Conservation (phyloP, 208 protist species). For the Crithidia fasciculata region DNA sequence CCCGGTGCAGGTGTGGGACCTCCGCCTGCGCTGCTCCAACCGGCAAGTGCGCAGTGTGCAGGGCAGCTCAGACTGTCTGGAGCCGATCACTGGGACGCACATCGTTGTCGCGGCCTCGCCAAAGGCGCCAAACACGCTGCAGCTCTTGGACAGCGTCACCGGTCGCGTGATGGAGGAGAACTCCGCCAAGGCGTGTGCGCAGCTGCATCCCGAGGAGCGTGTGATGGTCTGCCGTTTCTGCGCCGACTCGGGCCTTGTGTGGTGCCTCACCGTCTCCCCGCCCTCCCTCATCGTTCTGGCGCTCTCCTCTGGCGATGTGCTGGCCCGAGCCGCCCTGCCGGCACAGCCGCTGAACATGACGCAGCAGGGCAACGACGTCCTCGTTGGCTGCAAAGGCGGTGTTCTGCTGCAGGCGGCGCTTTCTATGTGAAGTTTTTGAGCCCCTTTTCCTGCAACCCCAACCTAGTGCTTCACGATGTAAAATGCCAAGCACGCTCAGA, state of each 20-base stretch:
- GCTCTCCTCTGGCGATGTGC: conserved; percentile 35
- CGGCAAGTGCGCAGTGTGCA: conserved; percentile 55
- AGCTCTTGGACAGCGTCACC: conserved; percentile 69
- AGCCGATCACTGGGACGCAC: conserved; percentile 53
- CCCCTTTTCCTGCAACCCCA: no score
- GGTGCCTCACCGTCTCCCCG: conserved; percentile 54
- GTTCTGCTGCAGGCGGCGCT: conserved; percentile 4
- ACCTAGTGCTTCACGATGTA: no score
- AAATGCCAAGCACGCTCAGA: no score
- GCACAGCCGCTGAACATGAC: conserved; percentile 44
- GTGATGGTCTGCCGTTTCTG: conserved; percentile 45
- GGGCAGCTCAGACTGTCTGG: conserved; percentile 78
- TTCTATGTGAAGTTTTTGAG: no score
- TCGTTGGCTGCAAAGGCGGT: conserved; percentile 32
- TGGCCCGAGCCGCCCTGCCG: conserved; percentile 40
- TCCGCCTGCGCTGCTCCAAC: conserved; percentile 58
- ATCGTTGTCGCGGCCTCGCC: conserved; percentile 69
- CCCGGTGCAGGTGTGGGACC: conserved; percentile 91
- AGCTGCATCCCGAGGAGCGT: conserved; percentile 27
- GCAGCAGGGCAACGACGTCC: conserved; percentile 7
- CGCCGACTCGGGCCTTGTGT: conserved; percentile 40
- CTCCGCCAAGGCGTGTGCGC: conserved; percentile 31
- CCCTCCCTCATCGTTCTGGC: conserved; percentile 44
- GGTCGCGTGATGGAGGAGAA: conserved; percentile 41
- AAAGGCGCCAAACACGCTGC: conserved; percentile 45